These are phyloP conservation scores for Dipsacomyces acuminosporus DNA, from an alignment of 371 early-diverging fungal genomes.

Conservation along the genomic window DNA sequence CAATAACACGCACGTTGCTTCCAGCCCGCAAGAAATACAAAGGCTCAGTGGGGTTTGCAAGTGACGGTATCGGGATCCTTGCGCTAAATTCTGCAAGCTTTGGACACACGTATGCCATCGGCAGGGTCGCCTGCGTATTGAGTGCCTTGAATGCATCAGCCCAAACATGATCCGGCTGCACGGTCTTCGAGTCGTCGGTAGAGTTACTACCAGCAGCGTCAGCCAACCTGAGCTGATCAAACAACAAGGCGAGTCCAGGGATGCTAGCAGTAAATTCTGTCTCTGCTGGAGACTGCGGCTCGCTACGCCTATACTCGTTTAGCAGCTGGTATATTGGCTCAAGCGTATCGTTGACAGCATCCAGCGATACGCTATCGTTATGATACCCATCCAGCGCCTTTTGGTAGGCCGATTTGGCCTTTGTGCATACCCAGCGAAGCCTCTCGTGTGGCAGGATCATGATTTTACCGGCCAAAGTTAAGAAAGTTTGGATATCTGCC, in stretches of 20 bases:
- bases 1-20: slow-evolving; percentile 14
- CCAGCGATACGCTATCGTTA: not conserved
- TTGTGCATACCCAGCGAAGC: slow-evolving; percentile 16
- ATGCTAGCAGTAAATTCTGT: slow-evolving; percentile 6
- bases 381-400: slow-evolving; percentile 3
- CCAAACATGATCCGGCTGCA: slow-evolving; percentile 15
- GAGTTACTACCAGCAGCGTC: not conserved
- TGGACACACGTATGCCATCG: slow-evolving; percentile 10
- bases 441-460: slow-evolving; percentile 27
- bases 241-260: slow-evolving; percentile 6
- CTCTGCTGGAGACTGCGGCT: slow-evolving; percentile 8
- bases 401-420: slow-evolving; percentile 16
- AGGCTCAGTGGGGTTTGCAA: slow-evolving; percentile 21
- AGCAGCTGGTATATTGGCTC: slow-evolving; percentile 7
- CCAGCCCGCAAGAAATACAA: slow-evolving; percentile 15
- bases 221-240: slow-evolving; percentile 9
- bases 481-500: slow-evolving; percentile 15
- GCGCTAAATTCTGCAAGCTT: slow-evolving; percentile 9
- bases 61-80: slow-evolving; percentile 25
- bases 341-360: slow-evolving; percentile 1
- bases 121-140: slow-evolving; percentile 3
- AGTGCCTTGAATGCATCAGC: slow-evolving; percentile 10
- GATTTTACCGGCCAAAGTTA: slow-evolving; percentile 2
- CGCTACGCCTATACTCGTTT: slow-evolving; percentile 2
- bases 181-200: too few species aligned